Base-by-base conservation (phyloP, 2,329 filamentous ascomycete genomes). In the Cladosporium velox region DNA sequence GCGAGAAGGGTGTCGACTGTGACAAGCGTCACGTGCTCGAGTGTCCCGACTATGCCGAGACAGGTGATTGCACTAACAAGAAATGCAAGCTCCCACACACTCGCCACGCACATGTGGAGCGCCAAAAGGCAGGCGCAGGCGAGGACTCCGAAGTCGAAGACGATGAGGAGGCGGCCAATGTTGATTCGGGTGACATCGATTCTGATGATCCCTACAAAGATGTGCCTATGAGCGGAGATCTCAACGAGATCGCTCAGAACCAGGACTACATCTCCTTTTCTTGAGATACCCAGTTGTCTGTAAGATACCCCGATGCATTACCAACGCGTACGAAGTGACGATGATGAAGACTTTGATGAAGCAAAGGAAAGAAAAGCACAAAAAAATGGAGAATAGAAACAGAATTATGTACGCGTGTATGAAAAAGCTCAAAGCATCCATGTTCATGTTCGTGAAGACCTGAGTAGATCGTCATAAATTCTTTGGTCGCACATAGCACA, bases 1-100 rank as follows among this genome's bases (percentile, higher is more conserved):
- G 95, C 82, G 89, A 91, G 68, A 91, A 91, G 77, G 95, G 94
- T 67, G 85, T 86, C 65, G 80, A 84, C 65, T 98, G 95, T 79
- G 80, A 87, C 67, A 88, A 95, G 70, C 90, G 93, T 68, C 95
- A 99, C 81, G 90, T 94, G 66, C 64, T 69, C 66, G 94, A 98
- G 79, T 98, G 95, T 79, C 94, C 95, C 69, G 91, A 96, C 77
- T 97, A 96, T 83, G 91, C 92, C 85, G 96, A 97, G 80, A 92
- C 87, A 67, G 94, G 94, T 73, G 83, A 84, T 69, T 99, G 95
- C 86, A 88, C 88, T 77, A 88, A 86, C 77, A 69, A 71, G 52
- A 88, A 89, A 71, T 98, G 94, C 83, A 91, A 90, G 77, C 86
- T 97, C 64, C 90, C 88, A 67, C 95, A 99, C 80, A 88, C 94